Conservation (phyloP, 345 rosid genomes). For the Hypericum androsaemum region DNA sequence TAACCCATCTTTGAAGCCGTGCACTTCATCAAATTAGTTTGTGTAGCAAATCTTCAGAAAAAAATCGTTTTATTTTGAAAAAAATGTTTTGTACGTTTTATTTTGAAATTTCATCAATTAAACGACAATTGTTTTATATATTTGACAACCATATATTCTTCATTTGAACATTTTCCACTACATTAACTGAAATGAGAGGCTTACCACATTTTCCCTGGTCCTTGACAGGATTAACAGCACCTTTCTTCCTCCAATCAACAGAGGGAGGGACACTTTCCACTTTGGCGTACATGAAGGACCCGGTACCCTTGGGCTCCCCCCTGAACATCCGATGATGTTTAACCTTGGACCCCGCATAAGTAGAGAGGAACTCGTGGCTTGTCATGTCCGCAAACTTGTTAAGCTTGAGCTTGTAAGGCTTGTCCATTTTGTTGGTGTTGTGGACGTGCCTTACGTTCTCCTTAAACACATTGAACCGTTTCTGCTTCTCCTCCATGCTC, state of each 20-base stretch:
- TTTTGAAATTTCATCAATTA: too few relatives aligned
- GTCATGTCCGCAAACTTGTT: conserved; percentile 90
- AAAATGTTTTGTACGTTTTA: too few relatives aligned
- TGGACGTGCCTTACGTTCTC: conserved; percentile 66
- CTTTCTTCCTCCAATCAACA: conserved; percentile 74
- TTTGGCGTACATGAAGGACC: conserved; percentile 52
- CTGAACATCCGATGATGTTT: conserved; percentile 58
- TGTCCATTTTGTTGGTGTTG: conserved; percentile 51
- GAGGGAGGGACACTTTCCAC: conserved; percentile 30
- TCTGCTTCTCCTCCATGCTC: conserved; percentile 52
- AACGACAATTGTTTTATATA: too few relatives aligned
- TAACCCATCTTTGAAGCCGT: too few relatives aligned
- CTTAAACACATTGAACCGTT: conserved; percentile 69
- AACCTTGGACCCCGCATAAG: conserved; percentile 63
- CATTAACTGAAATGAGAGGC: background rate
- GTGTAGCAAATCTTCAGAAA: too few relatives aligned
- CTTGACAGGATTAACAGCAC: conserved; percentile 65
- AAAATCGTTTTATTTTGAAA: too few relatives aligned
- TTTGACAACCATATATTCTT: too few relatives aligned
- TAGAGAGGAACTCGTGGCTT: conserved; percentile 49
- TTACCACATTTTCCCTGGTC: conserved; percentile 87
- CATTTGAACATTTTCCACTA: too few relatives aligned
- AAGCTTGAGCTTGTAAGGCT: conserved; percentile 70
- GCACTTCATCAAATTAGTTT: too few relatives aligned
- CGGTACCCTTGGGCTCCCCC: conserved; percentile 25